These are phyloP conservation scores for Ceratocystis papillata DNA, from an alignment of 2,329 filamentous ascomycete species.

Conservation along the genomic window DNA sequence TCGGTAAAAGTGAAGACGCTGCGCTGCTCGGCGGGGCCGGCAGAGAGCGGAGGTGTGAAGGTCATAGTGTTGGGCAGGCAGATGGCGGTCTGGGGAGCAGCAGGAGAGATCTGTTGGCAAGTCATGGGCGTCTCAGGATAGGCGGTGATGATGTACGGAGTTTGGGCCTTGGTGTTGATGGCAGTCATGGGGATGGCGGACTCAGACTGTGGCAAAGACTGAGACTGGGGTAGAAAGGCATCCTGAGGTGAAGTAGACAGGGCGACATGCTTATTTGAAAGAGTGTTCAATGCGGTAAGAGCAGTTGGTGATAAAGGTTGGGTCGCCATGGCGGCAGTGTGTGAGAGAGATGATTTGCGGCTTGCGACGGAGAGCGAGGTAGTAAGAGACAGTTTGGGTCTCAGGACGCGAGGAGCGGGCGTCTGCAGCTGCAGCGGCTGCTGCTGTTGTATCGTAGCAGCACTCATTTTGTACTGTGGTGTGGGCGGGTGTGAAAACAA, in stretches of 20 bases:
- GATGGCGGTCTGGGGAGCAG: slow-evolving; percentile 34
- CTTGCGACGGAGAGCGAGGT: slow-evolving; percentile 33
- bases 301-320: slow-evolving; percentile 51
- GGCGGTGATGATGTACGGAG: slow-evolving; percentile 33
- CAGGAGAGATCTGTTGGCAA: slow-evolving; percentile 41
- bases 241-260: slow-evolving; percentile 28
- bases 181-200: slow-evolving; percentile 18
- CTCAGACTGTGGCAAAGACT: slow-evolving; percentile 1
- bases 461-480: slow-evolving; percentile 17
- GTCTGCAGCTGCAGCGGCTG: neutral
- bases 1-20: slow-evolving; percentile 22
- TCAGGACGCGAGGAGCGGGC: slow-evolving; percentile 8
- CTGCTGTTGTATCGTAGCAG: slow-evolving; percentile 17
- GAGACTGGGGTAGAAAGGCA: neutral
- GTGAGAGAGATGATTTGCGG: slow-evolving; percentile 28
- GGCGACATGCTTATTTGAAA: slow-evolving; percentile 51
- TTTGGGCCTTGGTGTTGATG: slow-evolving; percentile 22
- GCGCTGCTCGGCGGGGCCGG: slow-evolving; percentile 37
- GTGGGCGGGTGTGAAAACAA: slow-evolving; percentile 1
- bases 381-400: slow-evolving; percentile 33
- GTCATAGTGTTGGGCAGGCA: slow-evolving; percentile 47
- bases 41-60: slow-evolving; percentile 48
- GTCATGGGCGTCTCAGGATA: slow-evolving; percentile 46
- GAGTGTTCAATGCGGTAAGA: slow-evolving; percentile 54
- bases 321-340: slow-evolving; percentile 36